A percentile compares a stretch with the other conserved stretches of the same genome.
Evolutionary conservation across 2,329 filamentous ascomycete genomes (phyloP).

Genomic region (Westerdykella sp.): DNA sequence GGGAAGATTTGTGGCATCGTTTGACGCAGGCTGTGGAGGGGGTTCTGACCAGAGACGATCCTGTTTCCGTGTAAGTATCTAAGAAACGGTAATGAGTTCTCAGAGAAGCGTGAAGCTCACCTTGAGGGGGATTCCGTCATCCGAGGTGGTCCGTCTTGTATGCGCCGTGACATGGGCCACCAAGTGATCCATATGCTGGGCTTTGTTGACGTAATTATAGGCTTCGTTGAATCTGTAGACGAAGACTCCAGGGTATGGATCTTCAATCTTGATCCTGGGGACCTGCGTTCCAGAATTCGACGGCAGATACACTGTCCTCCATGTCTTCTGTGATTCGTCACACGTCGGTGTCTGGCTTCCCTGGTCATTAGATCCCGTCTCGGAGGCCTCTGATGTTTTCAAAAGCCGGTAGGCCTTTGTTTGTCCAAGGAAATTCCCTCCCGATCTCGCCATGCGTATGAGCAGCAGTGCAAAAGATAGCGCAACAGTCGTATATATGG

Average conservation of each 20-base stretch:
- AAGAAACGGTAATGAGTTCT: neutral
- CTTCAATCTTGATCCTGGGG: slow-evolving; percentile 51
- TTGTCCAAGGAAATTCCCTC: slow-evolving; percentile 18
- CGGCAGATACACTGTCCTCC: too few species aligned
- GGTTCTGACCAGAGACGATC: slow-evolving; percentile 54
- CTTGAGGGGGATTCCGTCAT: slow-evolving; percentile 15
- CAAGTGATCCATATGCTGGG: slow-evolving; percentile 73
- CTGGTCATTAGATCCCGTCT: too few species aligned
- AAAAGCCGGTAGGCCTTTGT: slow-evolving; percentile 58
- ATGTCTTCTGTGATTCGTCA: too few species aligned
- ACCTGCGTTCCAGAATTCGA: slow-evolving; percentile 26
- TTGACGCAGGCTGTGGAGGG: slow-evolving; percentile 23
- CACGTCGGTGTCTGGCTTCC: too few species aligned
- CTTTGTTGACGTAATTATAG: slow-evolving; percentile 90
- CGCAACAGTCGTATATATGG: slow-evolving; percentile 77
- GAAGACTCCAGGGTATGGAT: slow-evolving; percentile 71
- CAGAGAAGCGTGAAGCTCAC: neutral
- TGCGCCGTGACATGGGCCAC: slow-evolving; percentile 57
- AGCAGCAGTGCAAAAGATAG: slow-evolving; percentile 71
- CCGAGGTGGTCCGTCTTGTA: slow-evolving; percentile 15
- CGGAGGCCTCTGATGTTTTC: slow-evolving; percentile 68
- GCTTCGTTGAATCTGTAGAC: slow-evolving; percentile 91
- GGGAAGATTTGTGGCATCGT: slow-evolving; percentile 32
- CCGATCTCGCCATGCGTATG: slow-evolving; percentile 50
- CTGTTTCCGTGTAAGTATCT: slow-evolving; percentile 4